Conservation (phyloP, 352 stramenopile species). For the Phytophthora hibernalis region DNA sequence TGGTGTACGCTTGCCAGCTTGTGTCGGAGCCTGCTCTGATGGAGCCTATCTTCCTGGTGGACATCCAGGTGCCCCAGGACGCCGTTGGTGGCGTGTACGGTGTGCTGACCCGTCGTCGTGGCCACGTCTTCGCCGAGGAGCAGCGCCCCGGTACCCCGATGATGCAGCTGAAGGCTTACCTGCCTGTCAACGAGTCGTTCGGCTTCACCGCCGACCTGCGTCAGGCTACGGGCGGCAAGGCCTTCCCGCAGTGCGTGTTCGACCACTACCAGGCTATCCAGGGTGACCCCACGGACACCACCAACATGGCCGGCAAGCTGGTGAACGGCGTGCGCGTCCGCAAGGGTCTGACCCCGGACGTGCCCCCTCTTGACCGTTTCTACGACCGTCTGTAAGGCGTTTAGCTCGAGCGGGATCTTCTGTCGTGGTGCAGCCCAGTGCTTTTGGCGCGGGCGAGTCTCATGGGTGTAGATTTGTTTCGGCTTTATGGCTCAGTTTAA, state of each 20-base stretch:
- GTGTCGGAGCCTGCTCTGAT: slow-evolving; percentile 95
- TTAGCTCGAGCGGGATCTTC: slow-evolving; percentile 36
- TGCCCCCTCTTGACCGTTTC: slow-evolving; percentile 98
- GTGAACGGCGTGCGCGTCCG: slow-evolving; percentile 95
- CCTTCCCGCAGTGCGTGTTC: slow-evolving; percentile 99
- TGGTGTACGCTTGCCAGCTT: slow-evolving; percentile 98
- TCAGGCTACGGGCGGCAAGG: slow-evolving; percentile 99
- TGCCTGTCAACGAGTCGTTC: slow-evolving; percentile 99
- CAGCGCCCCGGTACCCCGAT: slow-evolving; percentile 98
- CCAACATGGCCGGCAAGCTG: slow-evolving; percentile 96
- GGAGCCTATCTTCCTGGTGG: slow-evolving; percentile 99
- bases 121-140: slow-evolving; percentile 99
- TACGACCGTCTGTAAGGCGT: slow-evolving; percentile 99
- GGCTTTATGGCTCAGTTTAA: slow-evolving; percentile 33
- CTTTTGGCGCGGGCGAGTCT: slow-evolving; percentile 26
- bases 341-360: slow-evolving; percentile 97
- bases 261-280: slow-evolving; percentile 98
- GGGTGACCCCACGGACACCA: slow-evolving; percentile 92
- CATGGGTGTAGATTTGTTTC: slow-evolving; percentile 41
- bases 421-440: slow-evolving; percentile 33
- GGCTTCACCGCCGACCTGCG: slow-evolving; percentile 99
- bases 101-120: slow-evolving; percentile 98
- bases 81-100: slow-evolving; percentile 99
- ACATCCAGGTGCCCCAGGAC: slow-evolving; percentile 99
- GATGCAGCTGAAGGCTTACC: slow-evolving; percentile 99